These are phyloP conservation scores for Wickerhamiella nectarea DNA, from an alignment of 805 yeast species.

Conservation along the genomic window DNA sequence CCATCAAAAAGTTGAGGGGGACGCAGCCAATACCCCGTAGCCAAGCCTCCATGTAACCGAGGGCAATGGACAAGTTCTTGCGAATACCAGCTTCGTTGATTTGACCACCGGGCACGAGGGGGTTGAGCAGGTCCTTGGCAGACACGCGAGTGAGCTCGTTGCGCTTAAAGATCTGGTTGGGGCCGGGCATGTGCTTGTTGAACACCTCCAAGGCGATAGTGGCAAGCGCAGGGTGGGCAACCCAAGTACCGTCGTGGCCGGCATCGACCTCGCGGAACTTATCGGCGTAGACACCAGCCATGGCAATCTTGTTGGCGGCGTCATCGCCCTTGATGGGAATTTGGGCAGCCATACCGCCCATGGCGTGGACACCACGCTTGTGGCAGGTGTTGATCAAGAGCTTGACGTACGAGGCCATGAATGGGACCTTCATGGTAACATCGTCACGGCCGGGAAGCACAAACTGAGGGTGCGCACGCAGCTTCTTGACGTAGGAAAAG, in stretches of 20 bases:
- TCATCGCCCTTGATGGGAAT: conserved; percentile 57
- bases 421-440: conserved; percentile 56
- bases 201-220: conserved; percentile 51
- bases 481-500: conserved; percentile 53
- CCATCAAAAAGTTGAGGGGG: conserved; percentile 64
- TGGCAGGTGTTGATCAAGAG: conserved; percentile 56
- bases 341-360: conserved; percentile 73
- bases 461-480: conserved; percentile 47
- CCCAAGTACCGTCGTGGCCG: conserved; percentile 70
- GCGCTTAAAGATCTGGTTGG: conserved; percentile 51
- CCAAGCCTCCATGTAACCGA: conserved; percentile 64
- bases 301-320: conserved; percentile 45
- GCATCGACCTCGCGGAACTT: conserved; percentile 53
- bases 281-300: conserved; percentile 55
- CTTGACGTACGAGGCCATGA: conserved; percentile 54
- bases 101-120: conserved; percentile 42
- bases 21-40: conserved; percentile 59
- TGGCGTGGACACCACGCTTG: conserved; percentile 59
- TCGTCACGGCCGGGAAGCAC: conserved; percentile 57
- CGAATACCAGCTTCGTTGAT: conserved; percentile 57
- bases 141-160: conserved; percentile 37
- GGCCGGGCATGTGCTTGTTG: conserved; percentile 63
- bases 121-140: conserved; percentile 47
- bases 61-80: conserved; percentile 47
- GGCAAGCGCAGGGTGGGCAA: conserved; percentile 62